Evolutionary conservation across 2,329 filamentous ascomycete genomes (phyloP), one percentile per base, ranked within the genome.

Genomic region (Zymoseptoria pseudotritici): DNA sequence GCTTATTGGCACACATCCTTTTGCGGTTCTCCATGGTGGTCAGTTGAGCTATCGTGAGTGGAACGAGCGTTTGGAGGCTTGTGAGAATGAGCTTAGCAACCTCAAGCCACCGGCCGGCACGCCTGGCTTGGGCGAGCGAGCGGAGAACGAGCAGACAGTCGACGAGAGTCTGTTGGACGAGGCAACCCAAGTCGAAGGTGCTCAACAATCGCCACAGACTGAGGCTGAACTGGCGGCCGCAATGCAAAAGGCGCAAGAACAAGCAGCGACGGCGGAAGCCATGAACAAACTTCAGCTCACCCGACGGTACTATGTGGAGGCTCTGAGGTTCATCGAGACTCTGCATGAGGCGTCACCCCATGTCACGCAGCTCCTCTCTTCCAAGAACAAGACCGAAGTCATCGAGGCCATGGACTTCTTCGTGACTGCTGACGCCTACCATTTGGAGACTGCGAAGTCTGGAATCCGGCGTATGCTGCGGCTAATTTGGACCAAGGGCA

Each of bases 371-470:
- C 82, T 99, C 19, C 82, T 99, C 3, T 90, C 91, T 5, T 95
- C 94, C 29, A 90, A 90, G 71, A 99, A 99, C 80, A 99, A 99
- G 81, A 96, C 90, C 68, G 94, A 99, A 74, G 90, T 97, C 24
- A 96, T 99, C 63, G 95, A 99, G 74, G 94, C 95, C 17, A 99
- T 99, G 86, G 94, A 99, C 73, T 99, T 95, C 76, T 96, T 99
- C 67, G 91, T 95, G 67, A 86, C 96, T 52, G 88, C 94, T 52
- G 92, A 99, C 73, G 93, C 92, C 5, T 97, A 97, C 81, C 94
- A 95, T 74, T 88, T 99, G 60, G 90, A 97, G 73, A 90, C 94
- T 66, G 91, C 95, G 71, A 92, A 96, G 74, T 78, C 88, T 49
- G 94, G 95, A 59, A 97, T 99, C 70, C 85, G 93, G 61, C 88